Percentiles rank a stretch among this genome's conserved stretches.
These are phyloP conservation scores for Ophiocordyceps polyrhachis-furcata DNA, from an alignment of 2,329 filamentous ascomycete species.

Conservation along the genomic window DNA sequence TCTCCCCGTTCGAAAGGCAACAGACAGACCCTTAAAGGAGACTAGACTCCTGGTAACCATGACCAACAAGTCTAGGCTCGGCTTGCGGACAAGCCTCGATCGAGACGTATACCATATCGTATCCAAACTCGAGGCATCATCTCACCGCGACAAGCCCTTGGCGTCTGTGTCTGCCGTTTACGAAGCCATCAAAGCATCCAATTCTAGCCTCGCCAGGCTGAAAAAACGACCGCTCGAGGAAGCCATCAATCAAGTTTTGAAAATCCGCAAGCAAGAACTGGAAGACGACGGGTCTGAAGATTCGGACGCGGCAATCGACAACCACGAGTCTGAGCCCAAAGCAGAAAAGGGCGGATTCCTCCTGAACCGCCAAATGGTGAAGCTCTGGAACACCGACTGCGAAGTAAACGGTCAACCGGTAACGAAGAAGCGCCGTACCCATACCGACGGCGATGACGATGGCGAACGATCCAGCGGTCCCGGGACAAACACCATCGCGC, in stretches of 20 bases:
- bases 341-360: constrained; percentile 18
- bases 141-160: constrained; percentile 20
- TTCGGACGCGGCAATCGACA: constrained; percentile 28
- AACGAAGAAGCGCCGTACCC: constrained; percentile 15
- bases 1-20: no score
- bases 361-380: constrained; percentile 23
- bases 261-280: constrained; percentile 50
- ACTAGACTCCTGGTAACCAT: not conserved
- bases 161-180: constrained; percentile 45
- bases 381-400: constrained; percentile 15
- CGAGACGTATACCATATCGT: constrained; percentile 64
- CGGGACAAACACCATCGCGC: not conserved
- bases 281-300: constrained; percentile 36
- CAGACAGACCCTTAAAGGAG: no score
- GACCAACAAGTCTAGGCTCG: constrained; percentile 2
- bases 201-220: constrained; percentile 67
- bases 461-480: constrained; percentile 3
- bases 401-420: constrained; percentile 7
- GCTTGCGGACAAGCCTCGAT: constrained; percentile 27
- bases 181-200: constrained; percentile 64
- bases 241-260: constrained; percentile 65
- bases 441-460: constrained; percentile 10
- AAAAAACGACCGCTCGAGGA: constrained; percentile 71
- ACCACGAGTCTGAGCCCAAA: constrained; percentile 11
- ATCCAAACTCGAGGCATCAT: constrained; percentile 53